phyloP scores from a whole-genome alignment of 2,329 filamentous ascomycete species.

The Pseudonectria foliicola region DNA sequence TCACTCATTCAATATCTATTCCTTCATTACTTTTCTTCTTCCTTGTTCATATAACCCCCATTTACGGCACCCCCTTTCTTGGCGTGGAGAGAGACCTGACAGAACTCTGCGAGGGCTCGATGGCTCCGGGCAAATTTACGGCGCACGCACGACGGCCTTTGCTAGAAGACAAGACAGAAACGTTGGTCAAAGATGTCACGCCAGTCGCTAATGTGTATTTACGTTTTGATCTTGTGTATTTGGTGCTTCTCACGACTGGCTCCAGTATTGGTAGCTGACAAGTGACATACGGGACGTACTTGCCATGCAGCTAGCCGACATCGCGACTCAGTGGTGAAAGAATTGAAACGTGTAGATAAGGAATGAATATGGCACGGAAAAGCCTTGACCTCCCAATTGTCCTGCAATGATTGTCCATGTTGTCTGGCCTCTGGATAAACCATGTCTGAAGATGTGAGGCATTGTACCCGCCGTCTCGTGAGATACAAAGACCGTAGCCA shows the following conservation, averaged over 20 bases:
- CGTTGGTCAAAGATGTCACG: constrained; percentile 9
- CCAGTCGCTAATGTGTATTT: constrained; percentile 25
- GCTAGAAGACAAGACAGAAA: neutral
- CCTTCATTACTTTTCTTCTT: constrained; percentile 13
- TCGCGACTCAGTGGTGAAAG: constrained; percentile 12
- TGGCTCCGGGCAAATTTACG: too few species aligned
- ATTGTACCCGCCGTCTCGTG: too few species aligned
- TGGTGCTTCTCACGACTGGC: constrained; percentile 14
- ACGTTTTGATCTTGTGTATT: constrained; percentile 17
- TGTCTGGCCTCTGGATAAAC: too few species aligned
- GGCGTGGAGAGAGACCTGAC: constrained; percentile 8
- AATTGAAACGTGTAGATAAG: constrained; percentile 18
- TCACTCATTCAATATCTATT: constrained; percentile 16
- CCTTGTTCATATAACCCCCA: constrained; percentile 19
- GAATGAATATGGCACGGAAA: constrained; percentile 13
- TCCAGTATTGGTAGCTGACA: constrained; percentile 17
- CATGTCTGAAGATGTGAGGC: too few species aligned
- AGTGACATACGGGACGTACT: constrained; percentile 8
- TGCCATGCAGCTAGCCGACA: constrained; percentile 5
- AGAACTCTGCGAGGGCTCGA: neutral
- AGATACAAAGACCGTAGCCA: too few species aligned
- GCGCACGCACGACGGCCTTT: too few species aligned
- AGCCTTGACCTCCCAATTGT: too few species aligned
- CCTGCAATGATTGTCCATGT: too few species aligned
- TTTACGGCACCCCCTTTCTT: constrained; percentile 12